These are phyloP conservation scores for Stephanodiscus minutulus DNA, from an alignment of 108 stramenopile species.

Conservation along the genomic window DNA sequence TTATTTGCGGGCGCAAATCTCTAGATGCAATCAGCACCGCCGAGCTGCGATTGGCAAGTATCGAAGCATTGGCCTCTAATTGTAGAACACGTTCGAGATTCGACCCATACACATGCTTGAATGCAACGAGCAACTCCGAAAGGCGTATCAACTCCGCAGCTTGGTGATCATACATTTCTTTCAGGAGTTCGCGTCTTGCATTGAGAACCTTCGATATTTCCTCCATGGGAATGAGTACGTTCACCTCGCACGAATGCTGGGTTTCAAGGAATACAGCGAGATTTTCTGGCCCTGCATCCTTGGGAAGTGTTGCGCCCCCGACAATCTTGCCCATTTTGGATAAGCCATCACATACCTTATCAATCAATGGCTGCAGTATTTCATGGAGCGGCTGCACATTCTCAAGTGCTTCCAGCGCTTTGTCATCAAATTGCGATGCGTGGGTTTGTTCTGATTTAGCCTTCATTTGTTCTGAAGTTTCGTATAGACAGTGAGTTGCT, in stretches of 20 bases:
- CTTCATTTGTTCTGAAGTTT: slow-evolving; percentile 44
- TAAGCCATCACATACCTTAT: slow-evolving; percentile 59
- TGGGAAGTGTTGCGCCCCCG: slow-evolving; percentile 58
- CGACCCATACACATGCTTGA: slow-evolving; percentile 40
- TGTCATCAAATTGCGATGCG: slow-evolving; percentile 20
- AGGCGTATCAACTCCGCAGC: slow-evolving; percentile 50
- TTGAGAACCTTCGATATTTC: slow-evolving; percentile 63
- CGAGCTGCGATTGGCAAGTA: slow-evolving; percentile 63
- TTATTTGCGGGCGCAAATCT: slow-evolving; percentile 69
- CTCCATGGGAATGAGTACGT: slow-evolving; percentile 67
- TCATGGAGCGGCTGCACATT: slow-evolving; percentile 56
- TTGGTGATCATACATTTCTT: slow-evolving; percentile 54
- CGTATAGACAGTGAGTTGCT: slow-evolving; percentile 60
- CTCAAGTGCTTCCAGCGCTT: slow-evolving; percentile 49
- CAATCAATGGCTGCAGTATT: slow-evolving; percentile 52
- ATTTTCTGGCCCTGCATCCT: slow-evolving; percentile 55
- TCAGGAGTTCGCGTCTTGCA: slow-evolving; percentile 46
- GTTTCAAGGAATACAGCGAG: slow-evolving; percentile 67
- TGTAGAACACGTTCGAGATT: slow-evolving; percentile 48
- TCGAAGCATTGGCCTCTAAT: slow-evolving; percentile 47
- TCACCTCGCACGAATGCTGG: slow-evolving; percentile 62
- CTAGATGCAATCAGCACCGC: slow-evolving; percentile 60
- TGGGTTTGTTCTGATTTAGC: slow-evolving; percentile 32
- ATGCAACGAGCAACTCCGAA: slow-evolving; percentile 39
- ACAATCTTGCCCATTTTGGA: slow-evolving; percentile 70